Evolutionary conservation across 2,329 filamentous ascomycete genomes (phyloP), one percentile per base, ranked within the genome.

Genomic region (Alternaria sp.): DNA sequence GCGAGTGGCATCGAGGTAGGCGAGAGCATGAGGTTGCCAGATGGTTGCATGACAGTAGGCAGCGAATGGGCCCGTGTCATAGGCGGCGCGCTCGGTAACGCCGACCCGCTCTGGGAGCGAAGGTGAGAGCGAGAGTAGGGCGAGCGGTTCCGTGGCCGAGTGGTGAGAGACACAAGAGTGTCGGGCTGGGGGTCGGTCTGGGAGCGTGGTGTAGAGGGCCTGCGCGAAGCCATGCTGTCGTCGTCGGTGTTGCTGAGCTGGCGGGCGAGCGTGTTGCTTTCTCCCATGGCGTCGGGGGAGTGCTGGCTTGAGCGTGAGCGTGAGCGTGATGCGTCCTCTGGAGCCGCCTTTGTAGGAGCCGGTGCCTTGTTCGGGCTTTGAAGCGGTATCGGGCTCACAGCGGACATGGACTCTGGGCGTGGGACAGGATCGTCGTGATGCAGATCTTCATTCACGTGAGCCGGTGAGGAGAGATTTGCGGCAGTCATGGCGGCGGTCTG

Each of bases 11-110:
- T 52, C 11, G 63, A 62, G 4, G 58, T 54, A 10, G 78, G 76
- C 28, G 79, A 76, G 62, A 73, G 61, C 58, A 64, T 71, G 67
- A 74, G 72, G 59, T 70, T 71, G 53, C 67, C 68, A 41, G 62
- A 65, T 33, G 68, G 68, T 41, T 72, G 72, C 62, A 79, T 76
- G 33, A 79, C 76, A 24, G 79, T 77, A 1, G 81, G 80, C 55
- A 81, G 74, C 17, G 80, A 82, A 69, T 82, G 79, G 34, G 81
- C 80, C 56, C 81, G 72, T 41, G 77, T 79, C 80, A 83, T 82
- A 26, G 76, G 72, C 9, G 81, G 81, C 46, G 81, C 80, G 46
- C 63, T 72, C 54, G 78, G 70, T 6, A 76, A 68, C 41, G 73
- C 72, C 33, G 78, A 78, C 59, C 73, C 75, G 55, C 80, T 82